Conservation (phyloP, 2,329 filamentous ascomycete genomes). For the Botrytis pseudocinerea region DNA sequence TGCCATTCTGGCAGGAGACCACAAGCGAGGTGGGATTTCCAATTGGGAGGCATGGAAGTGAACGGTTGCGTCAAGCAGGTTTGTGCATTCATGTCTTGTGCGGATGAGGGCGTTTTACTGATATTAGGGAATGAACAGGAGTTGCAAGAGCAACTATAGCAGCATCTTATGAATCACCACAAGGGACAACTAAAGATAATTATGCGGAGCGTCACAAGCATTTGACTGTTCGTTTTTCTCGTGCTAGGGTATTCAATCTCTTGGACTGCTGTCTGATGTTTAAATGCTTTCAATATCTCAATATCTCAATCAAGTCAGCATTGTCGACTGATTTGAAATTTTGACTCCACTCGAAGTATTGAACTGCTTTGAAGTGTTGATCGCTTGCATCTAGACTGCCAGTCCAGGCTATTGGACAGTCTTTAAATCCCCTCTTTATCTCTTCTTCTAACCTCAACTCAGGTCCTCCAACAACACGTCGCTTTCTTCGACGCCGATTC, state of each 20-base stretch:
- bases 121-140: conserved; percentile 32
- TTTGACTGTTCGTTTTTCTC: conserved; percentile 35
- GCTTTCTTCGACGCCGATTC: conserved; percentile 53
- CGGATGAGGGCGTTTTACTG: neutral
- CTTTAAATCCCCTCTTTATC: neutral
- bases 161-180: conserved; percentile 43
- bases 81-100: neutral
- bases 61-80: neutral
- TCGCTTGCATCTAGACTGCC: neutral
- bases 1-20: neutral
- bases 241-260: neutral
- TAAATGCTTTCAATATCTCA: neutral
- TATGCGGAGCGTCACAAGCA: conserved; percentile 45
- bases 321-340: neutral
- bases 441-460: neutral
- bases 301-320: neutral
- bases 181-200: conserved; percentile 44
- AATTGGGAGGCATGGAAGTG: neutral
- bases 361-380: neutral
- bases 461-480: conserved; percentile 54
- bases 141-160: conserved; percentile 47
- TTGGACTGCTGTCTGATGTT: neutral
- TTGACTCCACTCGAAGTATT: neutral
- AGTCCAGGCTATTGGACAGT: neutral
- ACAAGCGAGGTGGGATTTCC: neutral